Base-by-base conservation (phyloP, 352 stramenopile genomes). In the Blastocystis sp. region DNA sequence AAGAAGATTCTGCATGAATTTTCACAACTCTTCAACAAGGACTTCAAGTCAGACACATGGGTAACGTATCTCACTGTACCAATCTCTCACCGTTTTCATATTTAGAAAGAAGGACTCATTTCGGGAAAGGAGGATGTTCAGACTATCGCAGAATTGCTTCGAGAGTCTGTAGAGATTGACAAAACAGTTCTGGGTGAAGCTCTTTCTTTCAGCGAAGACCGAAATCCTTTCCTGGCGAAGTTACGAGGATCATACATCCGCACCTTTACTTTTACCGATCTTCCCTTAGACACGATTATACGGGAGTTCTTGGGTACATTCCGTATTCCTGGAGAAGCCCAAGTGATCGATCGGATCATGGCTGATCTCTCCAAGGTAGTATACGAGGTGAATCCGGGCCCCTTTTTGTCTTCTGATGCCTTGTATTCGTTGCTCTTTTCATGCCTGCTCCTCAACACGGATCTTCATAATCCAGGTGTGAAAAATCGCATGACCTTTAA, bases 341-440 rank as follows among this genome's bases (percentile, higher is more conserved):
- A 89, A 30, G 78, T 59, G 8, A 89, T 89, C 55, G 78, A 89
- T 53, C 78, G 78, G 16, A 89, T 89, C 66, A 76, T 89, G 63
- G 56, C 73, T 26, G 78, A 89, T 43, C 59, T 89, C 11, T 75
- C 78, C 30, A 45, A 64, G 30, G 68, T 76, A 1, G 78, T 78
- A 26, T 89, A 89, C 55, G 63, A 79, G 34, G 37, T 39, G 16
- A 89, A 79, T 65, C 78, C 78, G 30, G 78, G 78, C 16, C 78
- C 78, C n/a, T 89, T 89, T 47, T 34, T 89, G 20, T 89, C 78
- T 39, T 26, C 78, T 9, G 97, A 99, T 90, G 98, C 96, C 2
- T 96, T 97, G 2, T 99, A 99, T 90, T 98, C 99, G 90, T 90
- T 99, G 45, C 95, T 95, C 8, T 99, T 99, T 90, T 96, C 93